Percentiles rank a stretch among this genome's conserved stretches.
Conservation (phyloP, 2,329 filamentous ascomycete genomes). For the Triangularia verruculosa region DNA sequence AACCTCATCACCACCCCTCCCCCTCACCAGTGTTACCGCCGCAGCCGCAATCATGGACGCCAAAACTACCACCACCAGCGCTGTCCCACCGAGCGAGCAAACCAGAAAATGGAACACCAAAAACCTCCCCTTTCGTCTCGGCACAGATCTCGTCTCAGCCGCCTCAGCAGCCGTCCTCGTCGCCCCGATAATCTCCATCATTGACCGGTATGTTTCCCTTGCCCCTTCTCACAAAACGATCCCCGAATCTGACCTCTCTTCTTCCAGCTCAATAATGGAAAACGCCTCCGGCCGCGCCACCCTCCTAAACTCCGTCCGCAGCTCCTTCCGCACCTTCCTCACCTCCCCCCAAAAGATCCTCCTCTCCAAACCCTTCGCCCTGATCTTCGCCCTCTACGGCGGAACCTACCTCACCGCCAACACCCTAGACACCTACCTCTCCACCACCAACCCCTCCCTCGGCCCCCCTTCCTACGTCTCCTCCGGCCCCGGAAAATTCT, state of each 20-base stretch:
- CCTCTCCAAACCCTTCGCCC: constrained; percentile 62
- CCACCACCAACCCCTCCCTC: constrained; percentile 56
- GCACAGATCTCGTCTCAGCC: constrained; percentile 67
- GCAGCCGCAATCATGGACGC: background rate
- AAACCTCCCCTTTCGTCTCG: constrained; percentile 64
- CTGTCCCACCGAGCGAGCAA: background rate
- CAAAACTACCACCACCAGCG: background rate
- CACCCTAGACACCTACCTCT: constrained; percentile 73
- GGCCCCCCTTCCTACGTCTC: constrained; percentile 65
- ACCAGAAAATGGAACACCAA: constrained; percentile 68
- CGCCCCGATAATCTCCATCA: constrained; percentile 80
- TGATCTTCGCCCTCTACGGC: constrained; percentile 75
- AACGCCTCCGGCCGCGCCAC: constrained; percentile 69
- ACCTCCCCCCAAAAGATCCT: constrained; percentile 60
- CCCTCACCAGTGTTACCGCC: background rate
- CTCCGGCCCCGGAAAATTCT: constrained; percentile 75
- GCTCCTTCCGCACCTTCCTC: constrained; percentile 56
- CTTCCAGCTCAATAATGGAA: constrained; percentile 68
- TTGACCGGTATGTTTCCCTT: constrained; percentile 66
- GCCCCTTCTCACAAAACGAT: background rate
- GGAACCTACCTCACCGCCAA: constrained; percentile 91
- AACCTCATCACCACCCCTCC: background rate
- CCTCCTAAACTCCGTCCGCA: constrained; percentile 56
- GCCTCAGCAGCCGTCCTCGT: constrained; percentile 70
- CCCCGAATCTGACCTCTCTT: constrained; percentile 9